phyloP scores from a whole-genome alignment of 805 yeast genomes.

The Hemisphaericaspora nanyangensis region DNA sequence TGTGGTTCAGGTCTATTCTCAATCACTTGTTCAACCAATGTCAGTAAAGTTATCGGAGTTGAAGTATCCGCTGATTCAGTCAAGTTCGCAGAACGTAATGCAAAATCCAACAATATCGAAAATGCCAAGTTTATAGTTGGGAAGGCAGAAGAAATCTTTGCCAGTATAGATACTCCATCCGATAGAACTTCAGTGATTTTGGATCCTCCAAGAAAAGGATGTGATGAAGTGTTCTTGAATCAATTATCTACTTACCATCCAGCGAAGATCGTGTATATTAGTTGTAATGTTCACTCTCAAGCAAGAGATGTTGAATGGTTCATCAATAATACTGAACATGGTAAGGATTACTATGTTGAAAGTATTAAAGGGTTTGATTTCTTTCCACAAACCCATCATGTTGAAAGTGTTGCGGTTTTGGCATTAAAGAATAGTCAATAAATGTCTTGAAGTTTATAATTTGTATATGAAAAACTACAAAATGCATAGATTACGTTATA shows the following conservation, averaged over 20 bases:
- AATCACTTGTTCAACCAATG: slow-evolving; percentile 76
- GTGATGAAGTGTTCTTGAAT: slow-evolving; percentile 81
- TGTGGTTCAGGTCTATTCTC: slow-evolving; percentile 96
- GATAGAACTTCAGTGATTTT: slow-evolving; percentile 81
- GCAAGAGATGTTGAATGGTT: slow-evolving; percentile 91
- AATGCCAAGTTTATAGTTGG: slow-evolving; percentile 88
- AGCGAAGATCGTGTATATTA: slow-evolving; percentile 84
- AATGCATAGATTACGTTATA: no score
- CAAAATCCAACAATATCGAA: slow-evolving; percentile 64
- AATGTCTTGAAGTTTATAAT: no score
- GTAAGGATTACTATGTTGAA: slow-evolving; percentile 64
- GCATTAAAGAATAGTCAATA: slow-evolving; percentile 15
- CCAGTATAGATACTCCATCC: slow-evolving; percentile 68
- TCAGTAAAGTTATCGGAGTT: slow-evolving; percentile 86
- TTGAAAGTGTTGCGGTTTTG: slow-evolving; percentile 81
- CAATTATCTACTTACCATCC: slow-evolving; percentile 85
- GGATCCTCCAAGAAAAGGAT: slow-evolving; percentile 97
- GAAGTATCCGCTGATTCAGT: slow-evolving; percentile 92
- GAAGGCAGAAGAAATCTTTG: slow-evolving; percentile 87
- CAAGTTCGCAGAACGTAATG: slow-evolving; percentile 80
- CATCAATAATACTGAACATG: slow-evolving; percentile 60
- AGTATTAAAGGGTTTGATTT: slow-evolving; percentile 93
- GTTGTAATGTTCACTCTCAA: slow-evolving; percentile 97
- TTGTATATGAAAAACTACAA: no score
- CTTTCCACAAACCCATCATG: slow-evolving; percentile 93